phyloP scores from a whole-genome alignment of 163 green algal genomes.

The Volvox carteri region DNA sequence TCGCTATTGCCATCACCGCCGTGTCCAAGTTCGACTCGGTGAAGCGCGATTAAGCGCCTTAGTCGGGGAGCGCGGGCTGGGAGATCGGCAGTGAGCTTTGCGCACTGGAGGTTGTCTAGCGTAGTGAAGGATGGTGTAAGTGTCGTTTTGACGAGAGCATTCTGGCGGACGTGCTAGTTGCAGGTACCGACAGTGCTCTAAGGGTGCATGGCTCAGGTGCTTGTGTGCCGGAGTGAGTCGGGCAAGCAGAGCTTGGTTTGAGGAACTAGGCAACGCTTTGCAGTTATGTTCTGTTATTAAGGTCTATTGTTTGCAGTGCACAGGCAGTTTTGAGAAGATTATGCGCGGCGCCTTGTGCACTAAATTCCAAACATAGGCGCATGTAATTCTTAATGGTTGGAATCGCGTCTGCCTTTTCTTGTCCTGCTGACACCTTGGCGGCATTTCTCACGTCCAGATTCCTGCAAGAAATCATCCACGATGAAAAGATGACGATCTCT shows the following conservation, averaged over 20 bases:
- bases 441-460: no score
- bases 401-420: no score
- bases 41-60: constrained; percentile 35
- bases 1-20: constrained; percentile 85
- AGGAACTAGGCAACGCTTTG: neutral
- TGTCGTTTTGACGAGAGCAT: constrained; percentile 27
- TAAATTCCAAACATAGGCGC: neutral
- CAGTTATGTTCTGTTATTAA: constrained; percentile 7
- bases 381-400: neutral
- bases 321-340: constrained; percentile 43
- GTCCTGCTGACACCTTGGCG: no score
- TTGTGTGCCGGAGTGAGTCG: constrained; percentile 6
- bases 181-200: neutral
- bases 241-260: neutral
- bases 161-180: constrained; percentile 33
- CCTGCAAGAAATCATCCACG: no score
- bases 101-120: neutral
- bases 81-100: neutral
- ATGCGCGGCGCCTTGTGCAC: neutral
- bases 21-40: constrained; percentile 91
- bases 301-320: neutral
- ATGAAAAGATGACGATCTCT: no score
- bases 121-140: neutral
- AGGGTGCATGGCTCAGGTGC: constrained; percentile 1
- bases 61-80: neutral